Base-by-base conservation (phyloP, 345 rosid genomes). In the Heritiera littoralis region DNA sequence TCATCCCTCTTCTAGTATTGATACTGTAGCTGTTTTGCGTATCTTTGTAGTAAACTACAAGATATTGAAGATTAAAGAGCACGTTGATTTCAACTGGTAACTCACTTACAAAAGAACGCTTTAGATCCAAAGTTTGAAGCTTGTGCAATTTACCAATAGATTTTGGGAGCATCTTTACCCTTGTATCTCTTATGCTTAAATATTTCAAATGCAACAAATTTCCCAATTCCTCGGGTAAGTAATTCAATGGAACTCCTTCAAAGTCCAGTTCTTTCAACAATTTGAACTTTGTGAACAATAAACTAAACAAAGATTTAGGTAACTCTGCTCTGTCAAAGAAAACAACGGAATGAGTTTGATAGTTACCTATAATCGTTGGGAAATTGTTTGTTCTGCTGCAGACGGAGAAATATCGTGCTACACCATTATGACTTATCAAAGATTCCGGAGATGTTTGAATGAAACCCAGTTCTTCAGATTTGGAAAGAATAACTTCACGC, bases 261-360 rank as follows among this genome's bases (percentile, higher is more conserved):
- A 83, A 63, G 60, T 83, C 81, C 61, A 77, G 52, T 46, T 77
- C 79, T 15, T 65, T 83, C 20, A 83, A 9, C 15, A 83, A 58
- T 61, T 72, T 77, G 66, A 80, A 80, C 48, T 73, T 28, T 18
- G 41, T 38, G 46, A 45, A 59, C 18, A 61, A 15, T 28, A 11
- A 17, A 18, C 1, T 10, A 1, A 63, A 48, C 7, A 68, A 63
- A 20, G 32, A 41, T 28, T 65, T 38, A 0, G 77, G 72, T n/a
- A 65, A 12, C 11, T 54, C 30, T 6, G 54, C 61, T 6, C 49
- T 2, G 10, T 67, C 18, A 45, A 84, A 84, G 45, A 81, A 8
- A 12, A 67, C n/a, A 18, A 77, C 9, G 0, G 86, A 83, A 43
- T 76, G 80, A 49, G 65, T 41, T 7, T 63, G 18, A 18, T 54